Evolutionary conservation across 108 stramenopile genomes (phyloP).

Genomic region (Stephanodiscus triporus): DNA sequence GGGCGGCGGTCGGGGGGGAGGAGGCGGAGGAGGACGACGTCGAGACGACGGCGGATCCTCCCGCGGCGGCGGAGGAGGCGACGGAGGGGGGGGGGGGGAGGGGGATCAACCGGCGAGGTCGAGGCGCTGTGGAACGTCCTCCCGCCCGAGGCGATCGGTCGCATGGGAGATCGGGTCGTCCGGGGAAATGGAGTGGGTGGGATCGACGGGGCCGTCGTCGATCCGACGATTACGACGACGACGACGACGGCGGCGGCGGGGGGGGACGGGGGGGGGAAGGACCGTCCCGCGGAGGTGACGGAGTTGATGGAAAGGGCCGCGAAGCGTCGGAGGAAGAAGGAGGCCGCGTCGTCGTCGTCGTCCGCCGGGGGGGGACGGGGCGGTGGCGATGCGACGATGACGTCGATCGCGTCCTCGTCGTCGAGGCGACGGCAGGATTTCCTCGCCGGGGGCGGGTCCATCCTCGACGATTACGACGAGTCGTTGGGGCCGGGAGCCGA

Average conservation of each 20-base stretch:
- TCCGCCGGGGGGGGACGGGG: slow-evolving; percentile 8
- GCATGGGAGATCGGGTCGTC: slow-evolving; percentile 79
- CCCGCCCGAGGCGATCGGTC: slow-evolving; percentile 57
- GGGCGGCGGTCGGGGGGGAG: slow-evolving; percentile 51
- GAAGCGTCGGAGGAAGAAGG: slow-evolving; percentile 52
- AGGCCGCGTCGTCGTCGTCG: slow-evolving; percentile 7
- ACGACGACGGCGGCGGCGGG: slow-evolving; percentile 43
- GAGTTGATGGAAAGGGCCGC: slow-evolving; percentile 61
- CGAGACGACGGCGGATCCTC: slow-evolving; percentile 27
- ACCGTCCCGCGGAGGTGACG: slow-evolving; percentile 57
- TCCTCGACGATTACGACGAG: slow-evolving; percentile 19
- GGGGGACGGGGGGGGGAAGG: slow-evolving; percentile 38
- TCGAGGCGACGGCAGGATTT: slow-evolving; percentile 45
- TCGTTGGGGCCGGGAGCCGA: not conserved
- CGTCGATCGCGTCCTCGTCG: slow-evolving; percentile 18
- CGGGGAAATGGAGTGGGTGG: no score
- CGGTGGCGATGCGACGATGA: slow-evolving; percentile 1
- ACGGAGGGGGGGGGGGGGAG: slow-evolving; percentile 44
- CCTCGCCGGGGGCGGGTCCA: slow-evolving; percentile 37
- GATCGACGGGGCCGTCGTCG: not conserved
- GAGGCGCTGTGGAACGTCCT: slow-evolving; percentile 84
- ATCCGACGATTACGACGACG: not conserved
- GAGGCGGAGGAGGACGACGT: slow-evolving; percentile 14
- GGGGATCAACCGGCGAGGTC: slow-evolving; percentile 93
- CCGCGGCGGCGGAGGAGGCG: slow-evolving; percentile 64